These are phyloP conservation scores for Bathelium albidoporum DNA, from an alignment of 495 filamentous ascomycete genomes.

Conservation along the genomic window DNA sequence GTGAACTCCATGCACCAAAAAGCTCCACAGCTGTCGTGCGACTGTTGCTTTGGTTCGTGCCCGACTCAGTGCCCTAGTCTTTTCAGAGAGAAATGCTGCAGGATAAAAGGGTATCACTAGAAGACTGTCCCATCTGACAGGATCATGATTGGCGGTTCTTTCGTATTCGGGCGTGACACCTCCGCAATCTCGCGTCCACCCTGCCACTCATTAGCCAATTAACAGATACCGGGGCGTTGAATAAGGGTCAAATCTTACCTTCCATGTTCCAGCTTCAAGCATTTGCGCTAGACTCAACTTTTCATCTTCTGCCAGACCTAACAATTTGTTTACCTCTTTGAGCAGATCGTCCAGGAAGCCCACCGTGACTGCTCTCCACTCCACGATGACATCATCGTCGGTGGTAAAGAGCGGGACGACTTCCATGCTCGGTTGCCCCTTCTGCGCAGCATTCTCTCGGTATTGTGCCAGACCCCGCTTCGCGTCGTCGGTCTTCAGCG, in stretches of 20 bases:
- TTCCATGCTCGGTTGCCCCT: conserved; percentile 62
- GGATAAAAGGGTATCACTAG: conserved; percentile 45
- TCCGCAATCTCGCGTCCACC: conserved; percentile 94
- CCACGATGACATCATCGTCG: conserved; percentile 75
- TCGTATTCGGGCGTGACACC: conserved; percentile 89
- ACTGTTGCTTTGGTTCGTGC: neutral
- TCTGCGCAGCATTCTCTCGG: conserved; percentile 58
- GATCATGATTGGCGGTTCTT: conserved; percentile 93
- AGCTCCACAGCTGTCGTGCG: neutral
- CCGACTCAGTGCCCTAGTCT: too few relatives aligned
- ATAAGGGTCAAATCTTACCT: conserved; percentile 46
- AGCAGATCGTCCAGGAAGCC: conserved; percentile 73
- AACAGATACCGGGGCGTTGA: neutral
- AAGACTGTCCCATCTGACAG: conserved; percentile 95
- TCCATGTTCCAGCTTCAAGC: conserved; percentile 88
- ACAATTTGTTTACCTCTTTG: conserved; percentile 56
- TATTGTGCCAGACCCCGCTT: conserved; percentile 62
- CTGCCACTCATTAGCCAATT: conserved; percentile 36
- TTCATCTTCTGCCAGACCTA: conserved; percentile 44
- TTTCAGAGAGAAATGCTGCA: too few relatives aligned
- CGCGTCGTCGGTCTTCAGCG: conserved; percentile 55
- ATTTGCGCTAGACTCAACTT: conserved; percentile 65
- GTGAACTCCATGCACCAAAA: neutral
- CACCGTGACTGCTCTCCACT: conserved; percentile 76
- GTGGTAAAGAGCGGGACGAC: conserved; percentile 70